Conservation (phyloP, 805 yeast species). For the Blastobotrys americana region DNA sequence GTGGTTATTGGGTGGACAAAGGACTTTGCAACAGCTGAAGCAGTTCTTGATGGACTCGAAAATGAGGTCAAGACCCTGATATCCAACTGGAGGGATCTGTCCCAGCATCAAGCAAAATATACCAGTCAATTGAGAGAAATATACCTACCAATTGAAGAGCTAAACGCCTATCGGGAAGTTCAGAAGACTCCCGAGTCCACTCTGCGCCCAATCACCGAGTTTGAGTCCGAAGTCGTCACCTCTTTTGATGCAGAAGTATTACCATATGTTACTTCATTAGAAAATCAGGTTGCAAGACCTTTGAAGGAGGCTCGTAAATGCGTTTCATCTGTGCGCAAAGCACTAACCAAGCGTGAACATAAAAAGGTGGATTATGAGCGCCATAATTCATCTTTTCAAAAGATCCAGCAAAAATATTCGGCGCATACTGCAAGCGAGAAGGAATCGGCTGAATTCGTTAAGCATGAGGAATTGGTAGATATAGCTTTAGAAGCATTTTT, state of each 20-base stretch:
- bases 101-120: conserved; percentile 18
- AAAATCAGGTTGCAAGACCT: conserved; percentile 17
- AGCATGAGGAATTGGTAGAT: conserved; percentile 26
- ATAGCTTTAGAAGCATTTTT: conserved; percentile 26
- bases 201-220: conserved; percentile 22
- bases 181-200: conserved; percentile 28
- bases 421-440: conserved; percentile 22
- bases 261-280: conserved; percentile 22
- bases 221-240: conserved; percentile 18
- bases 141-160: conserved; percentile 26
- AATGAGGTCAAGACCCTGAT: conserved; percentile 22
- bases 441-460: conserved; percentile 23
- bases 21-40: conserved; percentile 29
- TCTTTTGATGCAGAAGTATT: conserved; percentile 20
- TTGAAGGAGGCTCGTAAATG: conserved; percentile 22
- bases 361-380: conserved; percentile 35
- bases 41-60: conserved; percentile 24
- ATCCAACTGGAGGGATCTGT: conserved; percentile 21
- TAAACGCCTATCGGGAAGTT: conserved; percentile 21
- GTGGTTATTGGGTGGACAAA: conserved; percentile 30
- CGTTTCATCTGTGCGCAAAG: conserved; percentile 27
- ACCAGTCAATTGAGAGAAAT: conserved; percentile 17
- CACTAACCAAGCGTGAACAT: conserved; percentile 31
- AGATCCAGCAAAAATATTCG: conserved; percentile 21
- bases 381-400: conserved; percentile 27